Percentiles rank a stretch among this genome's conserved stretches.
These are phyloP conservation scores for Streptanthus diversifolius DNA, from an alignment of 345 rosid genomes.

Conservation along the genomic window DNA sequence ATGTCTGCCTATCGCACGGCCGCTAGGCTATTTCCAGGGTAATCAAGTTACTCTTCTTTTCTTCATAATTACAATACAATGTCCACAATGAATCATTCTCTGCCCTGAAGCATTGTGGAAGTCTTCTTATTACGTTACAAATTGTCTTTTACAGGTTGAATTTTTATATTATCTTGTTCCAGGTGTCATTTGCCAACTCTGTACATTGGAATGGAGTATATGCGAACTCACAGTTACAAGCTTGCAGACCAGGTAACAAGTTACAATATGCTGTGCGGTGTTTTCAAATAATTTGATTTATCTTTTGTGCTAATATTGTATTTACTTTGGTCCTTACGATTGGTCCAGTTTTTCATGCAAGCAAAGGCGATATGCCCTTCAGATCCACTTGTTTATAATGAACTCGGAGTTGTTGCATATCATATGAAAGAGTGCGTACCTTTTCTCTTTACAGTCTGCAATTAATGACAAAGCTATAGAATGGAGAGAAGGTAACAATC, in stretches of 20 bases:
- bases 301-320: slow-evolving; percentile 7
- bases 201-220: slow-evolving; percentile 98
- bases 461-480: background rate
- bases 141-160: slow-evolving; percentile 64
- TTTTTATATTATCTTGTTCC: slow-evolving; percentile 76
- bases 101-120: slow-evolving; percentile 32
- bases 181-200: slow-evolving; percentile 97
- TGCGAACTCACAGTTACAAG: slow-evolving; percentile 92
- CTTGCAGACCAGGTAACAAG: slow-evolving; percentile 87
- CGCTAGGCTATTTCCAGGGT: slow-evolving; percentile 98
- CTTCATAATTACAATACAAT: background rate
- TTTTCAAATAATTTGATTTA: background rate
- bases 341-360: slow-evolving; percentile 83
- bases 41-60: slow-evolving; percentile 22
- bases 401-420: slow-evolving; percentile 96
- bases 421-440: slow-evolving; percentile 87
- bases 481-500: background rate
- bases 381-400: slow-evolving; percentile 93
- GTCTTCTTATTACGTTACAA: slow-evolving; percentile 45
- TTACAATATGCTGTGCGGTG: background rate
- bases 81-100: slow-evolving; percentile 5
- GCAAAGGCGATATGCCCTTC: slow-evolving; percentile 85
- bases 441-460: slow-evolving; percentile 12
- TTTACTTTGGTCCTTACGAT: background rate
- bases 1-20: slow-evolving; percentile 95